These are phyloP conservation scores for Pythium sukuiense DNA, from an alignment of 352 stramenopile species.

Conservation along the genomic window DNA sequence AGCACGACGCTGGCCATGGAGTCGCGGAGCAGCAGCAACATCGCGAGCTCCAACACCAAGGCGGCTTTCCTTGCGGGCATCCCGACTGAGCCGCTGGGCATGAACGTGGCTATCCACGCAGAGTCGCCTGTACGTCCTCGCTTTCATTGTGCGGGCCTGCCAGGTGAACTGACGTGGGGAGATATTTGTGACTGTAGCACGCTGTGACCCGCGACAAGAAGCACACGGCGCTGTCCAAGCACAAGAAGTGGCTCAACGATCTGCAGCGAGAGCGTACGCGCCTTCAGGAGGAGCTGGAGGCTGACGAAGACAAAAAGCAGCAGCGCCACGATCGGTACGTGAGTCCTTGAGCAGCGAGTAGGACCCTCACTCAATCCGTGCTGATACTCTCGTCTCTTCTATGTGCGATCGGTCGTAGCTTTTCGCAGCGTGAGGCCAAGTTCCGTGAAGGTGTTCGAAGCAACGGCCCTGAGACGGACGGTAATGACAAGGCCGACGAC, in stretches of 20 bases:
- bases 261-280: constrained; percentile 90
- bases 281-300: constrained; percentile 75
- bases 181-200: constrained; percentile 37
- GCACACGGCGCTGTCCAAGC: constrained; percentile 90
- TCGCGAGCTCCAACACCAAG: constrained; percentile 51
- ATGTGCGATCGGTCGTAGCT: constrained; percentile 32
- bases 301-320: constrained; percentile 74
- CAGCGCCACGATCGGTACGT: constrained; percentile 57
- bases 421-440: constrained; percentile 76
- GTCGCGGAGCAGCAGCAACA: constrained; percentile 37
- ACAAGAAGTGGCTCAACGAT: constrained; percentile 93
- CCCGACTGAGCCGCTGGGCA: constrained; percentile 60
- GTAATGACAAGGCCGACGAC: constrained; percentile 24
- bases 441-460: constrained; percentile 61
- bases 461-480: constrained; percentile 28
- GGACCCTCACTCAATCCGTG: no score
- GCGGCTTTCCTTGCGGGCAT: constrained; percentile 74
- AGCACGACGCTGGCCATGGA: constrained; percentile 67
- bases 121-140: constrained; percentile 48
- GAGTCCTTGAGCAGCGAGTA: no score
- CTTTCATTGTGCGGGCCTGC: background rate
- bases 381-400: background rate
- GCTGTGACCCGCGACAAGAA: constrained; percentile 88
- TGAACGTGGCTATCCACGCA: constrained; percentile 80
- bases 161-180: background rate